These are phyloP conservation scores for Aspergillus baeticus DNA, from an alignment of 495 filamentous ascomycete species.

Conservation along the genomic window DNA sequence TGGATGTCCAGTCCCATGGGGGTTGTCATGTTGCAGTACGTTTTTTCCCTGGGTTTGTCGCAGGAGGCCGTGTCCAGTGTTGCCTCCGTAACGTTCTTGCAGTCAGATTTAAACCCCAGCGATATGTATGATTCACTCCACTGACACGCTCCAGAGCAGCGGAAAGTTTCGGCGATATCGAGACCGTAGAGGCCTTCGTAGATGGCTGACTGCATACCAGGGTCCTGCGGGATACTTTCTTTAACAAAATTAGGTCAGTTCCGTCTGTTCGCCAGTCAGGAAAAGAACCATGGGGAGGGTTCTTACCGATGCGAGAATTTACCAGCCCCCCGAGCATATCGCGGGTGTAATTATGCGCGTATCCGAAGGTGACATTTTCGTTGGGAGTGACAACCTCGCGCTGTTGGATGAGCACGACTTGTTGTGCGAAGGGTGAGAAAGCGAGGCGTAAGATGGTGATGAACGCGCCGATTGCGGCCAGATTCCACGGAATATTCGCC, in stretches of 20 bases:
- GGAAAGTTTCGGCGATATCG: slow-evolving; percentile 14
- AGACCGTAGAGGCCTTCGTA: slow-evolving; percentile 16
- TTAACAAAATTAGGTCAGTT: slow-evolving; percentile 14
- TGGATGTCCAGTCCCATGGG: slow-evolving; percentile 6
- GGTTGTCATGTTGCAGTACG: slow-evolving; percentile 13
- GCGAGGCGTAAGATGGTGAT: slow-evolving; percentile 30
- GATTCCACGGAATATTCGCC: slow-evolving; percentile 16
- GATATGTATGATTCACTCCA: slow-evolving; percentile 19
- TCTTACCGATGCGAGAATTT: slow-evolving; percentile 13
- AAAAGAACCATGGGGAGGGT: not conserved
- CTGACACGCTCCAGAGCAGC: slow-evolving; percentile 13
- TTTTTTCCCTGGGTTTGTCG: not conserved
- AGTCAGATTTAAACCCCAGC: slow-evolving; percentile 19
- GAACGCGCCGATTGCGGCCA: slow-evolving; percentile 30
- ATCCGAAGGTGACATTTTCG: slow-evolving; percentile 15
- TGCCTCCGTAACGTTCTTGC: slow-evolving; percentile 19
- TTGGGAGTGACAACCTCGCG: slow-evolving; percentile 8
- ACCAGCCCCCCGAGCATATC: not conserved
- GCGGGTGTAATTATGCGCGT: slow-evolving; percentile 18
- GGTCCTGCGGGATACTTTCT: slow-evolving; percentile 14
- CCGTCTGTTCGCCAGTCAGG: not conserved
- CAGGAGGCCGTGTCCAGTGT: slow-evolving; percentile 18
- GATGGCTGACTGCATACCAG: slow-evolving; percentile 17
- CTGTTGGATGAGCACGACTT: slow-evolving; percentile 23
- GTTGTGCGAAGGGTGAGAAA: slow-evolving; percentile 31